Conservation (phyloP, 164 flowering plant genomes). For the Berberis thunbergii region DNA sequence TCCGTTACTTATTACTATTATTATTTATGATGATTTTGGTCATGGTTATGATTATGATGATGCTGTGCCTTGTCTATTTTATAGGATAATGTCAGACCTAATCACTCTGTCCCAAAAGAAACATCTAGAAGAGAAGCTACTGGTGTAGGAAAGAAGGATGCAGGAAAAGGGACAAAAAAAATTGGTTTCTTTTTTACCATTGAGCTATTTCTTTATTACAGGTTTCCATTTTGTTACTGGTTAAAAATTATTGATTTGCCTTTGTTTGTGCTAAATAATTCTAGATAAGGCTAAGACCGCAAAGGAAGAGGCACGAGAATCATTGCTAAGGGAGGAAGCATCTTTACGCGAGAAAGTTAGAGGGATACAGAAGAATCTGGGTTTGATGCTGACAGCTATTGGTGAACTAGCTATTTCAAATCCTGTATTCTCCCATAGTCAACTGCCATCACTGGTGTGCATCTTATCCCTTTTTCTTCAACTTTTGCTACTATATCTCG, state of each 20-base stretch:
- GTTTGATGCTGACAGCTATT: conserved; percentile 66
- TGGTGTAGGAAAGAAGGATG: conserved; percentile 57
- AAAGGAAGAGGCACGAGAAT: conserved; percentile 93
- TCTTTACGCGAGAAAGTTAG: conserved; percentile 60
- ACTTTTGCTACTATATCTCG: neutral
- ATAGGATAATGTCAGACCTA: conserved; percentile 49
- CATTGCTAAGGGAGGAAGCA: conserved; percentile 74
- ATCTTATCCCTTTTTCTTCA: conserved; percentile 2
- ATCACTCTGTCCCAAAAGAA: conserved; percentile 47
- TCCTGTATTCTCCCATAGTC: conserved; percentile 87
- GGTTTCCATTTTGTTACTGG: neutral
- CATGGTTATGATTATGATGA: neutral
- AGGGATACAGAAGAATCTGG: conserved; percentile 54
- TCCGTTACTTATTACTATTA: neutral
- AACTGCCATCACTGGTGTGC: conserved; percentile 84
- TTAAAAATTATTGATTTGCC: neutral
- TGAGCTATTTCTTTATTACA: neutral
- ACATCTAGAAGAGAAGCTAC: conserved; percentile 33
- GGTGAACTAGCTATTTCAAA: conserved; percentile 85
- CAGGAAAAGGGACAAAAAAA: conserved; percentile 60
- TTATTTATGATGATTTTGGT: neutral
- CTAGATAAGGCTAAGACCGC: conserved; percentile 78
- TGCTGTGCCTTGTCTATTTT: neutral
- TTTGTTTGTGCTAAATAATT: conserved; percentile 8
- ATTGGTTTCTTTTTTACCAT: conserved; percentile 30